These are phyloP conservation scores for Rhodocollybia butyracea DNA, from an alignment of 768 basidiomycete genomes.

Conservation along the genomic window DNA sequence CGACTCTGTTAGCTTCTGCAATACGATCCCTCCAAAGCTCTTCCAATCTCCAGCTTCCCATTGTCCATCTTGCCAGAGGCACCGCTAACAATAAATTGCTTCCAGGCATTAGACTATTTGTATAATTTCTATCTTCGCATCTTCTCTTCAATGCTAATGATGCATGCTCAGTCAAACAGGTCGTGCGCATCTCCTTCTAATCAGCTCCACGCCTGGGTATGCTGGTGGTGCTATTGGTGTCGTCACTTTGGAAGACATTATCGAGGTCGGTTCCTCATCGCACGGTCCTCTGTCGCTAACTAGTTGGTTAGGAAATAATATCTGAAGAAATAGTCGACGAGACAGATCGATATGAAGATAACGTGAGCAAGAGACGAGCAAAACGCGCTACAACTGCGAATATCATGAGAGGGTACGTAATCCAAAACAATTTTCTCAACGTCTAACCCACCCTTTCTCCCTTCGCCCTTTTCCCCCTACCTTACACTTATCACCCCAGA, in stretches of 20 bases:
- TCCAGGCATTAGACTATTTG: slow-evolving; percentile 95
- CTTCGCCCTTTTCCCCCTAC: neutral
- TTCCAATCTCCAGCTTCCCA: slow-evolving; percentile 71
- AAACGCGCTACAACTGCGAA: slow-evolving; percentile 68
- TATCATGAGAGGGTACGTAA: slow-evolving; percentile 72
- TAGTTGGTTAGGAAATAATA: slow-evolving; percentile 73
- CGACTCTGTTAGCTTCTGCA: slow-evolving; percentile 77
- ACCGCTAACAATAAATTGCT: slow-evolving; percentile 82
- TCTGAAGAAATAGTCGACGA: slow-evolving; percentile 96
- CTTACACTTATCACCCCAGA: slow-evolving; percentile 23
- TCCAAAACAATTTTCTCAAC: neutral
- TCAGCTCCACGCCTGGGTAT: slow-evolving; percentile 79
- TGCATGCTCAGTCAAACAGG: slow-evolving; percentile 75
- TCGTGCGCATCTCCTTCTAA: slow-evolving; percentile 84
- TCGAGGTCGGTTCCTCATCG: slow-evolving; percentile 49
- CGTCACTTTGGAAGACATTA: slow-evolving; percentile 85
- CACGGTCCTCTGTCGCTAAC: neutral
- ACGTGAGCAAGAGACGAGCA: slow-evolving; percentile 73
- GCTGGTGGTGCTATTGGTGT: slow-evolving; percentile 88
- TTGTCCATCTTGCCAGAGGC: slow-evolving; percentile 90
- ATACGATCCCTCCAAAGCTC: slow-evolving; percentile 81
- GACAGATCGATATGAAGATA: slow-evolving; percentile 88
- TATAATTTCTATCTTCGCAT: slow-evolving; percentile 26
- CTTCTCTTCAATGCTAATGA: neutral
- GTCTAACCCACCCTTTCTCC: neutral